phyloP scores from a whole-genome alignment of 176 grass and related monocot species.

The Otatea glauca region DNA sequence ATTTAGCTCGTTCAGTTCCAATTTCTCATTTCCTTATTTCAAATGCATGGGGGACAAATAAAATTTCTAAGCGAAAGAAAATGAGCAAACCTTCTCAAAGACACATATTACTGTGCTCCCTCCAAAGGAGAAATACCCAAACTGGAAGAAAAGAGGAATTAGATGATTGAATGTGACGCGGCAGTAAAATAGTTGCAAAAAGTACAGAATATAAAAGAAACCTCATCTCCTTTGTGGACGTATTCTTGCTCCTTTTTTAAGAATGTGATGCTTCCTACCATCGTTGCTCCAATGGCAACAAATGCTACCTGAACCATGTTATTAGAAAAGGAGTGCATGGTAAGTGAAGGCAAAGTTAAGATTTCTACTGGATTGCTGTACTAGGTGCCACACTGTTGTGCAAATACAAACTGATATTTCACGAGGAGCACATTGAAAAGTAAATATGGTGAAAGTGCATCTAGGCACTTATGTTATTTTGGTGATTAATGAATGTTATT shows the following conservation, averaged over 20 bases:
- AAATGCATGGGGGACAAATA: neutral
- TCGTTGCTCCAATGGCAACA: conserved; percentile 97
- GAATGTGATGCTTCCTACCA: conserved; percentile 93
- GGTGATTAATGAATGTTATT: too few species aligned
- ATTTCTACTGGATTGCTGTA: neutral
- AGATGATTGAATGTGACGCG: conserved; percentile 14
- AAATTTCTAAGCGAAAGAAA: neutral
- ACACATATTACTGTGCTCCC: conserved; percentile 97
- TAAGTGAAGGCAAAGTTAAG: neutral
- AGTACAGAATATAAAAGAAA: conserved; percentile 40
- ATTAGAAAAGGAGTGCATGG: conserved; percentile 21
- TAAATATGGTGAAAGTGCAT: too few species aligned
- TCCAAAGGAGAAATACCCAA: conserved; percentile 98
- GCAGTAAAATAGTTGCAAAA: conserved; percentile 13
- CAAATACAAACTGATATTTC: conserved; percentile 12
- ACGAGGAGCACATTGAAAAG: neutral
- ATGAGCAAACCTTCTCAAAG: conserved; percentile 80
- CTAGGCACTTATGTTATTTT: too few species aligned
- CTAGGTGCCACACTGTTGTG: neutral
- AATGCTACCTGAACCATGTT: conserved; percentile 75
- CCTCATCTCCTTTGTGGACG: conserved; percentile 95
- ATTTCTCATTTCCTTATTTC: neutral
- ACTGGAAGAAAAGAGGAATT: conserved; percentile 52
- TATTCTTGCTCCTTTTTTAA: conserved; percentile 71
- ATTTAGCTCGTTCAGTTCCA: neutral